A percentile compares a stretch with the other conserved stretches of the same genome.
Evolutionary conservation across 1,284 basidiomycete genomes (phyloP).

Genomic region (Vanrija sp.): DNA sequence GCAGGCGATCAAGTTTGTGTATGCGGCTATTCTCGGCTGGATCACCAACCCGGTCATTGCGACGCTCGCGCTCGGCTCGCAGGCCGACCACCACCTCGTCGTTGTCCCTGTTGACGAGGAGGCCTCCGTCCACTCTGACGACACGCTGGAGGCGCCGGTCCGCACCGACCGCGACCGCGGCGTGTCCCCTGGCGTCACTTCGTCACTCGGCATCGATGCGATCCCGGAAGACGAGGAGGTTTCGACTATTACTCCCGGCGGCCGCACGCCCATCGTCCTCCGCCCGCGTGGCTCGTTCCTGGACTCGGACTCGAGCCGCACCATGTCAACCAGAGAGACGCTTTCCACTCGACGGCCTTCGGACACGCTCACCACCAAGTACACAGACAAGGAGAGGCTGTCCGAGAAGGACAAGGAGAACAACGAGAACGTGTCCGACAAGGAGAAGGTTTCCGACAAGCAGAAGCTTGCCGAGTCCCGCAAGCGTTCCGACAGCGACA

Average conservation of each 20-base stretch:
- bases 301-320: neutral
- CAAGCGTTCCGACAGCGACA: too few species aligned
- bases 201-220: slow-evolving; percentile 5
- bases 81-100: slow-evolving; percentile 47
- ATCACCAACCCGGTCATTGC: slow-evolving; percentile 50
- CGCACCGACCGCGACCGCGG: too few species aligned
- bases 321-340: too few species aligned
- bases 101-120: slow-evolving; percentile 25
- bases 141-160: neutral
- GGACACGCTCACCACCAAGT: too few species aligned
- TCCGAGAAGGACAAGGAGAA: too few species aligned
- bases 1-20: slow-evolving; percentile 47
- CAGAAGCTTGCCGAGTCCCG: too few species aligned
- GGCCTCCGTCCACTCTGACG: slow-evolving; percentile 1
- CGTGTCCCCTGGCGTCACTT: neutral
- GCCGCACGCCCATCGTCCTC: neutral
- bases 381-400: too few species aligned
- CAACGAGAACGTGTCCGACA: too few species aligned
- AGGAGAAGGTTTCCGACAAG: too few species aligned
- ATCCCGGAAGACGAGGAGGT: slow-evolving; percentile 24
- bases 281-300: neutral
- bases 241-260: neutral
- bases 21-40: slow-evolving; percentile 45
- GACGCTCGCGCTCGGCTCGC: slow-evolving; percentile 44
- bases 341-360: too few species aligned